A percentile compares a stretch with the other conserved stretches of the same genome.
These are phyloP conservation scores for Diphasiastrum complanatum DNA, from an alignment of 83 land plant genomes.

Conservation along the genomic window DNA sequence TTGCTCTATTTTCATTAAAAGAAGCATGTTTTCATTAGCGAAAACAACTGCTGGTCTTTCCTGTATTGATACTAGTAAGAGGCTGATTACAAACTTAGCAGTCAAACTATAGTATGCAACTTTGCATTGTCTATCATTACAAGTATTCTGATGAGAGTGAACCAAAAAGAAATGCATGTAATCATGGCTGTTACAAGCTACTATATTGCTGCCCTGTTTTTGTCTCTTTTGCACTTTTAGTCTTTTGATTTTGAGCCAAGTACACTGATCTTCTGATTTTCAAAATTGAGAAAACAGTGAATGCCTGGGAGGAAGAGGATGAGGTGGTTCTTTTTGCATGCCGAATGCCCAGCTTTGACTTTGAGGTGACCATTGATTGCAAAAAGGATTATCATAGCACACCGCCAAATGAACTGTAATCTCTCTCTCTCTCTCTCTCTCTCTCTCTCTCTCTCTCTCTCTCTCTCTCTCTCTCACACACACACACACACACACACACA, in stretches of 20 bases:
- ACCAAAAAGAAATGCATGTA: background rate
- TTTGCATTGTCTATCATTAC: background rate
- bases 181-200: too few species aligned
- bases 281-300: constrained; percentile 36
- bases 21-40: background rate
- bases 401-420: constrained; percentile 56
- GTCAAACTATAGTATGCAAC: background rate
- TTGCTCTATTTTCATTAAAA: too few species aligned
- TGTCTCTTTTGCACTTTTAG: background rate
- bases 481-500: too few species aligned
- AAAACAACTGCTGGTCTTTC: background rate
- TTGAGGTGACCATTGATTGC: constrained; percentile 52
- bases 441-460: background rate
- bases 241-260: background rate
- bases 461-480: background rate
- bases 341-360: constrained; percentile 62
- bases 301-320: constrained; percentile 99
- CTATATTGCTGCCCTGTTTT: too few species aligned
- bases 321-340: constrained; percentile 80
- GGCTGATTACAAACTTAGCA: too few species aligned
- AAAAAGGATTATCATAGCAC: constrained; percentile 48
- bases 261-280: background rate
- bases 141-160: background rate
- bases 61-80: background rate
- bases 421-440: background rate